Conservation (phyloP, 1,284 basidiomycete genomes). For the Microbotryum scabiosae region DNA sequence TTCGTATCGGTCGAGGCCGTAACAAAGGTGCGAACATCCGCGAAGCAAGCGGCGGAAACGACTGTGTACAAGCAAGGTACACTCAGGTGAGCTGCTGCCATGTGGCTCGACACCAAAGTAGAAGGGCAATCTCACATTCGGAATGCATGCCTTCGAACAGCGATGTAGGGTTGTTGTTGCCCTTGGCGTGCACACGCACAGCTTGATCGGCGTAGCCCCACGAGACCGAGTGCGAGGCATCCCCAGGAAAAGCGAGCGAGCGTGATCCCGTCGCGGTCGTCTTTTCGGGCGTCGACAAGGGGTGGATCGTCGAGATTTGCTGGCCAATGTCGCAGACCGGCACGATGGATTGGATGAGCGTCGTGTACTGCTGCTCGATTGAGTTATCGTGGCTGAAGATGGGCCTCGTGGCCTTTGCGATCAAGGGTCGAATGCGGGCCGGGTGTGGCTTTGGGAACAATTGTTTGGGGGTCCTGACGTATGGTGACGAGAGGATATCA, state of each 20-base stretch:
- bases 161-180: background rate
- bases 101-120: background rate
- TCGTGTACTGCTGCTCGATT: slow-evolving; percentile 8
- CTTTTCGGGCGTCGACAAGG: slow-evolving; percentile 53
- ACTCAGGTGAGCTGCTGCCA: background rate
- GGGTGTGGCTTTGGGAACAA: slow-evolving; percentile 82
- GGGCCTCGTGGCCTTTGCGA: slow-evolving; percentile 13
- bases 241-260: slow-evolving; percentile 51
- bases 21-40: slow-evolving; percentile 3
- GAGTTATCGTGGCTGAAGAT: slow-evolving; percentile 16
- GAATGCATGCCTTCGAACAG: slow-evolving; percentile 7
- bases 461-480: slow-evolving; percentile 77
- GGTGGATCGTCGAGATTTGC: slow-evolving; percentile 32
- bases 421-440: slow-evolving; percentile 49
- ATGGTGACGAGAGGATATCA: slow-evolving; percentile 45
- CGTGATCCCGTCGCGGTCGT: slow-evolving; percentile 59
- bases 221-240: slow-evolving; percentile 53
- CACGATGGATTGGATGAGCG: slow-evolving; percentile 21
- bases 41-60: slow-evolving; percentile 5
- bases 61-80: too few relatives aligned
- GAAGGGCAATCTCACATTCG: background rate
- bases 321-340: slow-evolving; percentile 10
- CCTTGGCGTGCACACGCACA: slow-evolving; percentile 6
- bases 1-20: slow-evolving; percentile 10
- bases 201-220: slow-evolving; percentile 49